Evolutionary conservation across 106 monocot species (phyloP).

Genomic region (Hemerocallis citrina): DNA sequence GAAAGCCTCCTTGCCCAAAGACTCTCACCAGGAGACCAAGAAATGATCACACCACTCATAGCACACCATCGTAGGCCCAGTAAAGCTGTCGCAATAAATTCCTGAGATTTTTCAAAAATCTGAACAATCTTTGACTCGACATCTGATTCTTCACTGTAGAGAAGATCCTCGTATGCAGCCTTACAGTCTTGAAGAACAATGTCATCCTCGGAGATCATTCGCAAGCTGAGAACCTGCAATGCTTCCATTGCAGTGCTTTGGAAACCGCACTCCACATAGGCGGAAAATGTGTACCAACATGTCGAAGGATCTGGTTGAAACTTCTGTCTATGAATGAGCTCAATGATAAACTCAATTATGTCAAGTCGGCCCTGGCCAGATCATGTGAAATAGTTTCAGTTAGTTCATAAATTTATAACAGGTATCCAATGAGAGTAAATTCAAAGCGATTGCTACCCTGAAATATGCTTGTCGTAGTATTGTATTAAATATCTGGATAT

Average conservation of each 20-base stretch:
- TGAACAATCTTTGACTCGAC: slow-evolving; percentile 49
- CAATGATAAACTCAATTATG: slow-evolving; percentile 50
- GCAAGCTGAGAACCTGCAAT: slow-evolving; percentile 71
- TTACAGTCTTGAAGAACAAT: slow-evolving; percentile 30
- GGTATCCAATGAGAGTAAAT: not conserved
- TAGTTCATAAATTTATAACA: not conserved
- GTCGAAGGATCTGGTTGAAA: slow-evolving; percentile 78
- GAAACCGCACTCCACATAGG: slow-evolving; percentile 46
- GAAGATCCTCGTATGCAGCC: slow-evolving; percentile 49
- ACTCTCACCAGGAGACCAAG: slow-evolving; percentile 60
- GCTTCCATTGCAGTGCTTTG: slow-evolving; percentile 72
- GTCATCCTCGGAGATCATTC: slow-evolving; percentile 74
- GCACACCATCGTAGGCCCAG: slow-evolving; percentile 66
- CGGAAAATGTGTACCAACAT: slow-evolving; percentile 44
- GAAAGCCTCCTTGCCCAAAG: slow-evolving; percentile 73
- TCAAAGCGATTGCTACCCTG: slow-evolving; percentile 28
- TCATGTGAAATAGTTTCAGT: not conserved
- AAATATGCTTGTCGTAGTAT: slow-evolving; percentile 51
- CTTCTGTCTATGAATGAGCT: slow-evolving; percentile 53
- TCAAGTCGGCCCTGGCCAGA: slow-evolving; percentile 51
- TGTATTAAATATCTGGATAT: slow-evolving; percentile 70
- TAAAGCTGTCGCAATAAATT: slow-evolving; percentile 58
- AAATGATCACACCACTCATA: slow-evolving; percentile 34
- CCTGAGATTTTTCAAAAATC: slow-evolving; percentile 42
- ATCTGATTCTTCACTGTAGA: slow-evolving; percentile 57